A percentile compares a stretch with the other conserved stretches of the same genome.
These are phyloP conservation scores for Sporobolomyces pararoseus DNA, from an alignment of 768 basidiomycete species.

Conservation along the genomic window DNA sequence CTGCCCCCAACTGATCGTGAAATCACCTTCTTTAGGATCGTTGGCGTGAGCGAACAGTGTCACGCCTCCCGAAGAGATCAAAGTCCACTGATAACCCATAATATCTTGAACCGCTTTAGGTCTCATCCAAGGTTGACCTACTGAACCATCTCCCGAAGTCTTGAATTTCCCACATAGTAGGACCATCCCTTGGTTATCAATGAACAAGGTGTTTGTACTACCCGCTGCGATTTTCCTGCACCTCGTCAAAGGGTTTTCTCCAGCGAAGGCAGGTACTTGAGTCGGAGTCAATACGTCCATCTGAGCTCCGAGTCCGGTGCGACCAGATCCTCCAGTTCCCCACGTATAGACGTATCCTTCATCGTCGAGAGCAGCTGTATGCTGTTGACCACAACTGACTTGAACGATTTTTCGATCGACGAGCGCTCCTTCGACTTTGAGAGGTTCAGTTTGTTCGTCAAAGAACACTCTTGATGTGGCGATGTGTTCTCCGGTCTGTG, in stretches of 20 bases:
- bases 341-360: slow-evolving; percentile 71
- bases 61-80: slow-evolving; percentile 74
- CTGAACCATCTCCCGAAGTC: slow-evolving; percentile 79
- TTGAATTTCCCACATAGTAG: slow-evolving; percentile 67
- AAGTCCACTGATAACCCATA: slow-evolving; percentile 67
- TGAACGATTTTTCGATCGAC: slow-evolving; percentile 72
- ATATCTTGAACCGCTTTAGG: slow-evolving; percentile 51
- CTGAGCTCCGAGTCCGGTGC: slow-evolving; percentile 82
- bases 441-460: slow-evolving; percentile 50
- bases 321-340: slow-evolving; percentile 85
- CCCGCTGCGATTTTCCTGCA: slow-evolving; percentile 69
- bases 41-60: slow-evolving; percentile 77
- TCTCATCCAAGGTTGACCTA: slow-evolving; percentile 40
- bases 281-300: slow-evolving; percentile 75
- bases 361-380: slow-evolving; percentile 73
- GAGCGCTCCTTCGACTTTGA: slow-evolving; percentile 66
- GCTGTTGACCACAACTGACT: slow-evolving; percentile 82
- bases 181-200: slow-evolving; percentile 73
- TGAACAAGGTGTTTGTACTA: slow-evolving; percentile 73
- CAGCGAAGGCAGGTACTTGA: slow-evolving; percentile 76
- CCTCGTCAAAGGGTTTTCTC: slow-evolving; percentile 62
- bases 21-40: slow-evolving; percentile 62
- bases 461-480: slow-evolving; percentile 28
- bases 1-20: slow-evolving; percentile 64
- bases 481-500: slow-evolving; percentile 41